phyloP scores from a whole-genome alignment of 23 red algal species.

The Gracilaria vermiculophylla region DNA sequence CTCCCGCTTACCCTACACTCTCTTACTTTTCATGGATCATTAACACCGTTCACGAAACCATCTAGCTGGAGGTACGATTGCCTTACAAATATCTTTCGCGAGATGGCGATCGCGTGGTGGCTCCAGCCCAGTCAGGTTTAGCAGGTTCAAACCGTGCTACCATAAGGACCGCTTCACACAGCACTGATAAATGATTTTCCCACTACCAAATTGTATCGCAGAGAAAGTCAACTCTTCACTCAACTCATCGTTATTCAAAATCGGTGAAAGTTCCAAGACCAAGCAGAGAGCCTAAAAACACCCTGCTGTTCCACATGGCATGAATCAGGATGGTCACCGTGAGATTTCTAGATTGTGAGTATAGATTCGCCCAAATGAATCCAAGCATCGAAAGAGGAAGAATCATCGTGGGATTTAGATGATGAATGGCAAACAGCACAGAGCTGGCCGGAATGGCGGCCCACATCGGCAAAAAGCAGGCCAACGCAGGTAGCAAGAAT shows the following conservation, averaged over 20 bases:
- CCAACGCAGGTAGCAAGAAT: conserved; percentile 89
- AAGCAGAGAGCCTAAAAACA: conserved; percentile 80
- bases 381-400: conserved; percentile 95
- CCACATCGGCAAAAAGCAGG: conserved; percentile 90
- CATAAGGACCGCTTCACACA: not conserved
- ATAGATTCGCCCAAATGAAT: conserved; percentile 89
- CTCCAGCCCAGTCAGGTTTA: no score
- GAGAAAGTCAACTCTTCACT: not conserved
- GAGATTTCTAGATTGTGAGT: conserved; percentile 85
- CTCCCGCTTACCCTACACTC: not conserved
- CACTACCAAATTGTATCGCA: not conserved
- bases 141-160: not conserved
- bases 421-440: conserved; percentile 98
- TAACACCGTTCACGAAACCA: not conserved
- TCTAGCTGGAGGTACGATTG: not conserved
- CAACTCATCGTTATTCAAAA: conserved; percentile 49
- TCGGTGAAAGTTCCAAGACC: conserved; percentile 71
- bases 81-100: not conserved
- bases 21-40: not conserved
- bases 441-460: conserved; percentile 89
- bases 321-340: conserved; percentile 92
- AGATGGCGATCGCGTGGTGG: not conserved
- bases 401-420: conserved; percentile 88
- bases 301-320: conserved; percentile 94
- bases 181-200: not conserved